phyloP scores from a whole-genome alignment of 768 basidiomycete genomes.

The Auriscalpium microsporum region DNA sequence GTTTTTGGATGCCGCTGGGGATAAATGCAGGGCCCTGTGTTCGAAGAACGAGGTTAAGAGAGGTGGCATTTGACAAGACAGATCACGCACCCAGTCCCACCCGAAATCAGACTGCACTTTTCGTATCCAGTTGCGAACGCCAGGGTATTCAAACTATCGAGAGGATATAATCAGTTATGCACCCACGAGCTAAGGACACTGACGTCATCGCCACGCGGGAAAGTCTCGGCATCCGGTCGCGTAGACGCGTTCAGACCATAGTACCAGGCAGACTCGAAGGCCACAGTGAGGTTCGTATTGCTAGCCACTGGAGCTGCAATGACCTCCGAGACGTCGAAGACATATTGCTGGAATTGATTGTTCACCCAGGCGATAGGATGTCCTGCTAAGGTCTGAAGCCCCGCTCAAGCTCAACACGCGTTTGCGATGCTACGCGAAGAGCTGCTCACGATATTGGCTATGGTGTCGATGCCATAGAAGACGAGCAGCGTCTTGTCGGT shows the following conservation, averaged over 20 bases:
- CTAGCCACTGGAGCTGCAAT: constrained; percentile 24
- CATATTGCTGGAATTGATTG: constrained; percentile 49
- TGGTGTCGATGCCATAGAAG: constrained; percentile 49
- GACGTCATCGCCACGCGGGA: constrained; percentile 23
- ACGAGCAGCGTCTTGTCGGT: constrained; percentile 34
- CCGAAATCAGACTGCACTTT: constrained; percentile 50
- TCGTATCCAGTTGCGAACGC: constrained; percentile 38
- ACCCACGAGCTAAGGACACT: constrained; percentile 18
- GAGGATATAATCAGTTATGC: background rate
- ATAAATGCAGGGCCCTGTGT: constrained; percentile 47
- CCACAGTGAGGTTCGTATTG: constrained; percentile 39
- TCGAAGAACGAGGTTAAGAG: background rate
- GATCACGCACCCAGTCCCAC: constrained; percentile 31
- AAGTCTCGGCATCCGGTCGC: constrained; percentile 39
- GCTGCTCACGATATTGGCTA: constrained; percentile 41
- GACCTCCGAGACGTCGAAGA: constrained; percentile 39
- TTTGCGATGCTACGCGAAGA: background rate
- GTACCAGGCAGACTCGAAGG: constrained; percentile 44
- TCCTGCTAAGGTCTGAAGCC: constrained; percentile 36
- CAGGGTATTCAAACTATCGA: constrained; percentile 41
- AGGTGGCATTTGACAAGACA: background rate
- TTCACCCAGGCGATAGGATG: constrained; percentile 49
- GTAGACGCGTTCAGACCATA: constrained; percentile 47
- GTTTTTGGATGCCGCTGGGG: constrained; percentile 46
- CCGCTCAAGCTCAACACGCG: background rate